Conservation (phyloP, 2,329 filamentous ascomycete genomes). For the Fusarium sp. region DNA sequence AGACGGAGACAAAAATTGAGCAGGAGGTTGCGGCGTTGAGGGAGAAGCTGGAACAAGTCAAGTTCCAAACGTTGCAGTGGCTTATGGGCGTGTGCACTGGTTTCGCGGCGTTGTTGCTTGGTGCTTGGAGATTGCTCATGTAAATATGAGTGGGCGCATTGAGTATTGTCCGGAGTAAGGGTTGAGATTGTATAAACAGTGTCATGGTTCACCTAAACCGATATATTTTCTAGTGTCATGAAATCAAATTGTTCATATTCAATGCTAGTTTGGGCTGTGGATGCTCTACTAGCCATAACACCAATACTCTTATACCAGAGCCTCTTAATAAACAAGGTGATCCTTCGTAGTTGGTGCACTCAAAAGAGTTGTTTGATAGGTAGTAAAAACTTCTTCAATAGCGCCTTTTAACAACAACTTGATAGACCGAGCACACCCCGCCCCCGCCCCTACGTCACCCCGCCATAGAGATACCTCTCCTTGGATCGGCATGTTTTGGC, state of each 20-base stretch:
- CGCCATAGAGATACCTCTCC: constrained; percentile 9
- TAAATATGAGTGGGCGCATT: constrained; percentile 49
- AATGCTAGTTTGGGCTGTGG: background rate
- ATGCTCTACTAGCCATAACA: background rate
- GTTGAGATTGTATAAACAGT: constrained; percentile 18
- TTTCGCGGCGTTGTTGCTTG: constrained; percentile 75
- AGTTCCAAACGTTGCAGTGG: constrained; percentile 98
- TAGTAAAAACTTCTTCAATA: background rate
- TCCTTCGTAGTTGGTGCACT: no score
- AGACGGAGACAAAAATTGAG: constrained; percentile 98
- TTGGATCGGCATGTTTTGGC: background rate
- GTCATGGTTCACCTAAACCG: constrained; percentile 36
- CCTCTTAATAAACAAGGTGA: no score
- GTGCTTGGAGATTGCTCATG: constrained; percentile 79
- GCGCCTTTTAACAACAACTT: constrained; percentile 21
- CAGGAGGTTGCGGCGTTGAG: constrained; percentile 92
- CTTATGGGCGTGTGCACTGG: constrained; percentile 86
- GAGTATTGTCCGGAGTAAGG: background rate
- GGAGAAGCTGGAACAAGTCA: constrained; percentile 95
- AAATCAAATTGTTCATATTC: constrained; percentile 11
- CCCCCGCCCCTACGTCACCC: constrained; percentile 10
- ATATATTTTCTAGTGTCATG: constrained; percentile 43
- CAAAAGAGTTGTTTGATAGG: background rate
- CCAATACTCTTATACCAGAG: background rate
- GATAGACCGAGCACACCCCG: background rate